A percentile compares a stretch with the other conserved stretches of the same genome.
Evolutionary conservation across 495 filamentous ascomycete genomes (phyloP).

Genomic region (Gamarada debralockiae): DNA sequence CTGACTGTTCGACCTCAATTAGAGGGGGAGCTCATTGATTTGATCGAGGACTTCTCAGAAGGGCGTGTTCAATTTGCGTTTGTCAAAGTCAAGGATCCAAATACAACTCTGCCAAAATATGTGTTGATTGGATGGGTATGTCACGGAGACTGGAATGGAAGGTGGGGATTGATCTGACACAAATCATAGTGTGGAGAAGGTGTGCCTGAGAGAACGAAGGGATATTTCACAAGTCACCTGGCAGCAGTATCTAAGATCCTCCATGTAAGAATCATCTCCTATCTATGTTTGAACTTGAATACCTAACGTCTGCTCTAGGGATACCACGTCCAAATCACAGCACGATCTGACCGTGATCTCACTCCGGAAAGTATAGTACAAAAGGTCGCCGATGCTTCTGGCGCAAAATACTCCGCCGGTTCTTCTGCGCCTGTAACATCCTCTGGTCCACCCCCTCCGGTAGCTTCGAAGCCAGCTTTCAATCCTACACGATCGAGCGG

Average conservation of each 20-base stretch:
- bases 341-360: constrained; percentile 84
- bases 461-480: constrained; percentile 85
- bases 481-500: constrained; percentile 70
- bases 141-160: background rate
- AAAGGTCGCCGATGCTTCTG: constrained; percentile 94
- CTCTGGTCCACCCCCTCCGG: constrained; percentile 52
- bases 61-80: constrained; percentile 96
- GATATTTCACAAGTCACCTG: constrained; percentile 94
- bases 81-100: constrained; percentile 92
- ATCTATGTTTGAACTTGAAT: background rate
- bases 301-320: constrained; percentile 45
- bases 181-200: constrained; percentile 75
- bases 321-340: constrained; percentile 96
- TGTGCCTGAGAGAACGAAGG: constrained; percentile 96
- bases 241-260: constrained; percentile 85
- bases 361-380: constrained; percentile 83
- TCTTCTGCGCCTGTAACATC: constrained; percentile 15
- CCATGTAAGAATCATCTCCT: constrained; percentile 42
- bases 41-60: constrained; percentile 98
- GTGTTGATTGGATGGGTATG: constrained; percentile 85
- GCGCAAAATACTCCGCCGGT: constrained; percentile 82
- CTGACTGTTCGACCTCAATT: constrained; percentile 20
- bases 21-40: constrained; percentile 92
- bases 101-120: constrained; percentile 85
- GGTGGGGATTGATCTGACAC: constrained; percentile 8